Conservation (phyloP, 805 yeast species). For the Tetrapisispora phaffii region DNA sequence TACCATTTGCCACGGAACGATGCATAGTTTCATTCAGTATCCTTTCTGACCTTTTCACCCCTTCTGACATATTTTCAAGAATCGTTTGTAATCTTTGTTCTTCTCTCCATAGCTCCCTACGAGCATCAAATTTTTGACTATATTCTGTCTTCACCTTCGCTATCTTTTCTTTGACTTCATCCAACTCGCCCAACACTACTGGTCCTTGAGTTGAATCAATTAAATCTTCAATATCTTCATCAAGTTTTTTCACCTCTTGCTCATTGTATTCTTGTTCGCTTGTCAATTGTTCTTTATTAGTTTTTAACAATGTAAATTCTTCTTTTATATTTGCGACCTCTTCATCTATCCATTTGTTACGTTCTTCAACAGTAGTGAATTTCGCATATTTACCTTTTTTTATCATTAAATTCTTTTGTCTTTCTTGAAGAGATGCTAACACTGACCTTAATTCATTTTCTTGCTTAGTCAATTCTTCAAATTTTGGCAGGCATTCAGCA, state of each 20-base stretch:
- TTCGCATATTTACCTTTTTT: conserved; percentile 63
- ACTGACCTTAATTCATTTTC: conserved; percentile 31
- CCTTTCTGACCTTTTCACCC: conserved; percentile 48
- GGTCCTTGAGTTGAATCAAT: conserved; percentile 33
- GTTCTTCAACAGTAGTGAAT: conserved; percentile 44
- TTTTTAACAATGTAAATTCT: conserved; percentile 21
- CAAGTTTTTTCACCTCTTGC: conserved; percentile 15
- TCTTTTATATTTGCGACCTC: conserved; percentile 37
- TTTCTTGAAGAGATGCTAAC: conserved; percentile 36
- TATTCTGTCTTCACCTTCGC: conserved; percentile 33
- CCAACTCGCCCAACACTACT: conserved; percentile 25
- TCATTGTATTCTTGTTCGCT: conserved; percentile 9
- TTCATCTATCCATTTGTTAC: conserved; percentile 55
- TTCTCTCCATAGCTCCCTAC: conserved; percentile 70
- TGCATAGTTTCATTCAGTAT: conserved; percentile 65
- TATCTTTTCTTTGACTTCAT: conserved; percentile 26
- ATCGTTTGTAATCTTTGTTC: conserved; percentile 57
- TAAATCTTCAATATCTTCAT: conserved; percentile 27
- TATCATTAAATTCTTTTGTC: conserved; percentile 51
- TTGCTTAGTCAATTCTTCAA: conserved; percentile 30
- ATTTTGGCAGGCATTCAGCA: conserved; percentile 32
- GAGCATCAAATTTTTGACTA: conserved; percentile 45
- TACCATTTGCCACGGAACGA: conserved; percentile 56
- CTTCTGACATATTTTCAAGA: conserved; percentile 44
- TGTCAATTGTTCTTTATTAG: conserved; percentile 9